Percentiles rank a stretch among this genome's conserved stretches.
phyloP scores from a whole-genome alignment of 164 flowering plant genomes.

The Vitis cinerea region DNA sequence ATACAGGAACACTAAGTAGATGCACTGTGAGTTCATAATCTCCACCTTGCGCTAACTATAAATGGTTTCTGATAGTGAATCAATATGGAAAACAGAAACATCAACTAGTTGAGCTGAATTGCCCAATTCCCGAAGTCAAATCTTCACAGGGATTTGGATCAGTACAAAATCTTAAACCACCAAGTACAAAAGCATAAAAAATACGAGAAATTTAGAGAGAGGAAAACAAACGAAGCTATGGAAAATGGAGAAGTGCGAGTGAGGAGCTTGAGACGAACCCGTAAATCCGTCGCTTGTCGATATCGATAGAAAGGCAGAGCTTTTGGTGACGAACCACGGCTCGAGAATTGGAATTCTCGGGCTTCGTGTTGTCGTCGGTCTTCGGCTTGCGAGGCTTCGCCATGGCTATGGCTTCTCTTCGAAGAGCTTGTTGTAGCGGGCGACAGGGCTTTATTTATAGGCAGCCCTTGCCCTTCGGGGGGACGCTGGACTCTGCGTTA shows the following conservation, averaged over 20 bases:
- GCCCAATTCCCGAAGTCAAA: too few species aligned
- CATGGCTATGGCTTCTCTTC: slow-evolving; percentile 34
- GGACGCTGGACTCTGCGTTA: too few species aligned
- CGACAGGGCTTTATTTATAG: background rate
- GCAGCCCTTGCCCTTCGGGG: too few species aligned
- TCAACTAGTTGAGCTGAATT: too few species aligned
- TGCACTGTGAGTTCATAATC: too few species aligned
- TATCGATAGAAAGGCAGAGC: slow-evolving; percentile 86
- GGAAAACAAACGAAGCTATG: background rate
- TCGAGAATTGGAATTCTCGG: slow-evolving; percentile 49
- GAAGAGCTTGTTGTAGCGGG: background rate
- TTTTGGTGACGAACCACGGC: slow-evolving; percentile 88
- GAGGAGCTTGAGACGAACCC: slow-evolving; percentile 44
- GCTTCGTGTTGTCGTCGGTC: slow-evolving; percentile 61
- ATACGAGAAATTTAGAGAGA: slow-evolving; percentile 3
- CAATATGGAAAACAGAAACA: too few species aligned
- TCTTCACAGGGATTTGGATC: too few species aligned
- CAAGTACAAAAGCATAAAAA: background rate
- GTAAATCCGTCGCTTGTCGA: slow-evolving; percentile 58
- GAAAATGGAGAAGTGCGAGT: background rate
- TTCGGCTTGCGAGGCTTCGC: slow-evolving; percentile 91
- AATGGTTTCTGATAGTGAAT: too few species aligned
- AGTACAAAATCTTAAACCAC: background rate
- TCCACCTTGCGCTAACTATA: too few species aligned
- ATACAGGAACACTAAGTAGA: too few species aligned